These are phyloP conservation scores for Coprinellus micaceus DNA, from an alignment of 768 basidiomycete species.

Conservation along the genomic window DNA sequence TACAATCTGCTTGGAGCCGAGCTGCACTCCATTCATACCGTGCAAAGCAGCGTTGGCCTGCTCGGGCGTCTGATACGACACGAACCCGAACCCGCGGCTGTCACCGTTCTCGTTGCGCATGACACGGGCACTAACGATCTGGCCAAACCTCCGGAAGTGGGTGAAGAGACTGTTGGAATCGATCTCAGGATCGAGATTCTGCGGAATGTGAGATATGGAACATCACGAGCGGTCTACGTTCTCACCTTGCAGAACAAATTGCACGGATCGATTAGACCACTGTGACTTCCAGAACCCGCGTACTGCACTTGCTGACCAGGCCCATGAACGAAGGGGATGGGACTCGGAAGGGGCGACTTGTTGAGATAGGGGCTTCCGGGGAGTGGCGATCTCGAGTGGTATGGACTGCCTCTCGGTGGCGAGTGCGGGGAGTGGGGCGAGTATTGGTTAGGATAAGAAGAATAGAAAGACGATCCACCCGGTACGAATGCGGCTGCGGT, in stretches of 20 bases:
- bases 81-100: constrained; percentile 88
- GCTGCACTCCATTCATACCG: constrained; percentile 70
- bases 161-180: constrained; percentile 82
- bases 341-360: constrained; percentile 33
- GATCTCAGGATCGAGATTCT: constrained; percentile 85
- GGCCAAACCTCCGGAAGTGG: constrained; percentile 84
- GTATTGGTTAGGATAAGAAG: constrained; percentile 64
- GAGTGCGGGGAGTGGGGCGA: constrained; percentile 66
- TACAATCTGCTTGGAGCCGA: constrained; percentile 76
- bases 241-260: constrained; percentile 84
- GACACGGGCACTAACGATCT: constrained; percentile 89
- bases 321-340: constrained; percentile 64
- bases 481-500: constrained; percentile 78
- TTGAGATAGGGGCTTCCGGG: constrained; percentile 48
- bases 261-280: constrained; percentile 86
- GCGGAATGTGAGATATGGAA: constrained; percentile 7
- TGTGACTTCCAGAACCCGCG: constrained; percentile 84
- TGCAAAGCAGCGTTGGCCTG: constrained; percentile 76
- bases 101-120: constrained; percentile 84
- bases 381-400: constrained; percentile 39
- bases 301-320: constrained; percentile 89
- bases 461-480: constrained; percentile 51
- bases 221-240: neutral
- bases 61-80: constrained; percentile 79
- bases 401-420: constrained; percentile 28